phyloP scores from a whole-genome alignment of 2,329 filamentous ascomycete species.

The Aspergillus pseudoterreus region DNA sequence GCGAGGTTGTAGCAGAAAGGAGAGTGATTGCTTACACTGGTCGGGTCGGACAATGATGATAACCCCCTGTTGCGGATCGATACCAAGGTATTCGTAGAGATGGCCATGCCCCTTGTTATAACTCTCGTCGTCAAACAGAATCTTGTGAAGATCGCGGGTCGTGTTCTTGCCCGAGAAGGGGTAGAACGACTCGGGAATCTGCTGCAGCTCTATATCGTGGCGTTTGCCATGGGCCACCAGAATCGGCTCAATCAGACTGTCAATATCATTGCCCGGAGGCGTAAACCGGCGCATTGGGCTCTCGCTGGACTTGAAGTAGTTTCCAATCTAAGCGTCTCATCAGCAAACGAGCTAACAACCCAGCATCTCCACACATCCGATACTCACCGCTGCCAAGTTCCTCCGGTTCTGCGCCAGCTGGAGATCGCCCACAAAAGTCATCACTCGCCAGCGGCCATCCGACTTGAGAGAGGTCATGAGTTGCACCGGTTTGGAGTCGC shows the following conservation, averaged over 20 bases:
- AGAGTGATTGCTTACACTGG: slow-evolving; percentile 45
- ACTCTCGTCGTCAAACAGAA: slow-evolving; percentile 54
- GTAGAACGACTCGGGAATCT: slow-evolving; percentile 56
- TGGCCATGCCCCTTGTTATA: slow-evolving; percentile 56
- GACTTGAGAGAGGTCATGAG: slow-evolving; percentile 48
- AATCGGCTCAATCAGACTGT: slow-evolving; percentile 56
- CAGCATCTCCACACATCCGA: not conserved
- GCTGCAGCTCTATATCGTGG: slow-evolving; percentile 46
- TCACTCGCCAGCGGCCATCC: slow-evolving; percentile 50
- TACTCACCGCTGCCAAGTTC: slow-evolving; percentile 38
- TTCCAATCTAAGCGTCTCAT: slow-evolving; percentile 27
- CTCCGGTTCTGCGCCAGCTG: slow-evolving; percentile 15
- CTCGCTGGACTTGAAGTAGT: slow-evolving; percentile 38
- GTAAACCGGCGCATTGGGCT: slow-evolving; percentile 47
- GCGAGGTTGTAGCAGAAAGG: not conserved
- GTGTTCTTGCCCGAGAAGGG: slow-evolving; percentile 54
- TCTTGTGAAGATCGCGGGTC: slow-evolving; percentile 53
- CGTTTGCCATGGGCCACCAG: slow-evolving; percentile 52
- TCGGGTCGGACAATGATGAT: slow-evolving; percentile 58
- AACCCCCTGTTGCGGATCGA: slow-evolving; percentile 45
- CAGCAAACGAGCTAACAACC: not conserved
- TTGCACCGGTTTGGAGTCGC: slow-evolving; percentile 57
- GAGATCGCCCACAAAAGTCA: slow-evolving; percentile 49
- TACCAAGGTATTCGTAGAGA: slow-evolving; percentile 55
- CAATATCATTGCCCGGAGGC: slow-evolving; percentile 41